Evolutionary conservation across 768 basidiomycete species (phyloP).

Genomic region (Coprinopsis sp.): DNA sequence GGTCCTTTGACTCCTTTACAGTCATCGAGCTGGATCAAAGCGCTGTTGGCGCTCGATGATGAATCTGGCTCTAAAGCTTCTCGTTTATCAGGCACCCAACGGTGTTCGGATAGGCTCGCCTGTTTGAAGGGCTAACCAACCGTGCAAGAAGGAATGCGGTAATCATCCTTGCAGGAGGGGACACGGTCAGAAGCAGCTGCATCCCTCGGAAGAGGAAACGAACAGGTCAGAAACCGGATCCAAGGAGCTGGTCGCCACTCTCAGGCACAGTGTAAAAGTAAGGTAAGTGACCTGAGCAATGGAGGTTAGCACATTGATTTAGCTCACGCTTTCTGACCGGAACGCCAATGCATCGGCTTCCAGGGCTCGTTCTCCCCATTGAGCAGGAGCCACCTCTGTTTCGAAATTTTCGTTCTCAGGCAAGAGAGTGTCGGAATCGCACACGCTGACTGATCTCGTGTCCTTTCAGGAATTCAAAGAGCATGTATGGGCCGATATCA

Average conservation of each 20-base stretch:
- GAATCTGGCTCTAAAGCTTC: not conserved
- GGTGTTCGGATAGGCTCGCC: not conserved
- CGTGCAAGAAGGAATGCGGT: not conserved
- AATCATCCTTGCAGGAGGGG: not conserved
- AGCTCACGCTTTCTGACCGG: slow-evolving; percentile 5
- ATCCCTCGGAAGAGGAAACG: slow-evolving; percentile 1
- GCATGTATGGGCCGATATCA: slow-evolving; percentile 5
- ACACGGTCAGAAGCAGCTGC: slow-evolving; percentile 2
- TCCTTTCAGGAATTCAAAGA: not conserved
- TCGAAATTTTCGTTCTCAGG: not conserved
- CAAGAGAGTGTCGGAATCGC: slow-evolving; percentile 9
- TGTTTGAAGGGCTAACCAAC: not conserved
- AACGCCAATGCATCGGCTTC: slow-evolving; percentile 2
- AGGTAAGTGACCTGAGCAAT: not conserved
- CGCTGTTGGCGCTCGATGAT: no score
- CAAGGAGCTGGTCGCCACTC: not conserved
- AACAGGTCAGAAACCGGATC: slow-evolving; percentile 1
- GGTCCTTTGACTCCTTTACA: not conserved
- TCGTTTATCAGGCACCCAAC: not conserved
- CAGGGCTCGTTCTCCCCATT: not conserved
- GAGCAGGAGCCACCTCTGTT: not conserved
- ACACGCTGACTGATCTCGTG: not conserved
- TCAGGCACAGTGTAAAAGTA: slow-evolving; percentile 1
- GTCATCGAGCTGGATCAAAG: not conserved
- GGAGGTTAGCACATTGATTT: slow-evolving; percentile 5